Evolutionary conservation across 345 rosid species (phyloP).

Genomic region (Sonneratia alba): DNA sequence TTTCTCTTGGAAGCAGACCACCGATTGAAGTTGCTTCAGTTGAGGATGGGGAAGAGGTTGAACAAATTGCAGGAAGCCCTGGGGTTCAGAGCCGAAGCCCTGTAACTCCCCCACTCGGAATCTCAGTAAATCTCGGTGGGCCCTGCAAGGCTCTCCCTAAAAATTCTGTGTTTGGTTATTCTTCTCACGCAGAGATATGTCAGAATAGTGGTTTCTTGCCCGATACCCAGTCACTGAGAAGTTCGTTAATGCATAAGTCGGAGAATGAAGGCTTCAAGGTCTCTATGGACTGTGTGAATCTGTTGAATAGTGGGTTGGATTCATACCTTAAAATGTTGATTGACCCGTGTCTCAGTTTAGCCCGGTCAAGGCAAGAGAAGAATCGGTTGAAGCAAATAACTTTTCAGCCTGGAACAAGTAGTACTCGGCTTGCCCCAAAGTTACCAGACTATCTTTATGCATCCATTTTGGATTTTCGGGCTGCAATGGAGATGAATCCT

Average conservation of each 20-base stretch:
- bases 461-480: conserved; percentile 48
- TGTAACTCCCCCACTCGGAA: conserved; percentile 78
- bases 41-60: conserved; percentile 97
- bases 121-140: conserved; percentile 39
- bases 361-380: conserved; percentile 33
- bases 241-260: conserved; percentile 53
- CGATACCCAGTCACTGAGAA: conserved; percentile 61
- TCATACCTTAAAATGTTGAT: conserved; percentile 59
- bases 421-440: conserved; percentile 17
- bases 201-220: conserved; percentile 55
- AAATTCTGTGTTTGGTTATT: conserved; percentile 14
- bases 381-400: conserved; percentile 14
- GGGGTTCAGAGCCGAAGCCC: conserved; percentile 69
- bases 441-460: conserved; percentile 17
- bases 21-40: conserved; percentile 69
- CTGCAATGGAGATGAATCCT: conserved; percentile 58
- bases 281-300: conserved; percentile 46
- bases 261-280: conserved; percentile 49
- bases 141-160: conserved; percentile 32
- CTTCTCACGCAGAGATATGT: conserved; percentile 33
- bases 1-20: conserved; percentile 76
- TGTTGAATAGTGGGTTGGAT: conserved; percentile 70
- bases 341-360: conserved; percentile 57
- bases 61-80: conserved; percentile 67
- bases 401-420: conserved; percentile 11